These are phyloP conservation scores for Polymyxa betae DNA, from an alignment of 208 protist genomes.

Conservation along the genomic window DNA sequence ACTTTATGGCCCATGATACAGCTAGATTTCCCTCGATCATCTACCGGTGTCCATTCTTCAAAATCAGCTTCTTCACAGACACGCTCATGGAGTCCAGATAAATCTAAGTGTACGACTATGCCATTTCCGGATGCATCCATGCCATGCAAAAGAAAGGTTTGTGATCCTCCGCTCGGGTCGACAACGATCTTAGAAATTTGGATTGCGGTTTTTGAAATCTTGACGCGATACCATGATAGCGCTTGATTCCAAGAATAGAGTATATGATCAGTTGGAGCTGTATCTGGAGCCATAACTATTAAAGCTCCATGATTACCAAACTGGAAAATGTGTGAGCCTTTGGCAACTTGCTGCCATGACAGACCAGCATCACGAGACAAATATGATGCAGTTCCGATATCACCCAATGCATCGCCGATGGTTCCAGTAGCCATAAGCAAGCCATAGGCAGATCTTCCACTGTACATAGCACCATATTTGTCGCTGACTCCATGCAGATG, in stretches of 20 bases:
- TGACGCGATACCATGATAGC: conserved; percentile 62
- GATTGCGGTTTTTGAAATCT: conserved; percentile 58
- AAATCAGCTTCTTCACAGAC: conserved; percentile 65
- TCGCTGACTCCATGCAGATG: conserved; percentile 66
- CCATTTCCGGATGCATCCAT: conserved; percentile 48
- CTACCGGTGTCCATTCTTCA: conserved; percentile 65
- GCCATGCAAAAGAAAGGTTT: conserved; percentile 65
- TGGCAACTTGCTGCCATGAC: conserved; percentile 60
- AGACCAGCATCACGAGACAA: conserved; percentile 65
- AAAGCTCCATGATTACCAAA: conserved; percentile 66
- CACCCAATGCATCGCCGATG: conserved; percentile 53
- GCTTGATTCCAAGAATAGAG: conserved; percentile 65
- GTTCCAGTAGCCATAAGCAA: conserved; percentile 65
- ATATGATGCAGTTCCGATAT: conserved; percentile 61
- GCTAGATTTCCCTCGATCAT: conserved; percentile 52
- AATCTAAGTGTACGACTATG: conserved; percentile 62
- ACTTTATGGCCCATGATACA: conserved; percentile 65
- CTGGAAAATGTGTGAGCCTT: conserved; percentile 67
- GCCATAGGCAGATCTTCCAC: conserved; percentile 36
- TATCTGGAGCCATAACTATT: conserved; percentile 65
- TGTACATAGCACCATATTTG: conserved; percentile 64
- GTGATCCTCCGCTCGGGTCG: conserved; percentile 53
- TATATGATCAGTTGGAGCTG: conserved; percentile 57
- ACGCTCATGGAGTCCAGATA: conserved; percentile 57
- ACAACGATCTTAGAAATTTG: conserved; percentile 66